Conservation (phyloP, 2,329 filamentous ascomycete genomes). For the Aciculosporium take region DNA sequence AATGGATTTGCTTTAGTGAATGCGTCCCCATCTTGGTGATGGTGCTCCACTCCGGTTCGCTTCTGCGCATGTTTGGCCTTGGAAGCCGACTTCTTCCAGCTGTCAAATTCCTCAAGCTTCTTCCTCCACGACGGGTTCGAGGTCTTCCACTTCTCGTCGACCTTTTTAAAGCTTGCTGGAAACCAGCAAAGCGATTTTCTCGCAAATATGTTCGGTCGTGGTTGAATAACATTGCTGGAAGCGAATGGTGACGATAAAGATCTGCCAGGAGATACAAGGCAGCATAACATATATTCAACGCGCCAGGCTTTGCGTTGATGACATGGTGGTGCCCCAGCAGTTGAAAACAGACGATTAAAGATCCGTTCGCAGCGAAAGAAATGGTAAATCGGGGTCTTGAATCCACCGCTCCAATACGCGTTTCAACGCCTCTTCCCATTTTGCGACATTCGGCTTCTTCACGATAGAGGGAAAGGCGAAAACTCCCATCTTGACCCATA, state of each 20-base stretch:
- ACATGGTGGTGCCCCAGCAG: neutral
- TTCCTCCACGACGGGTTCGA: conserved; percentile 44
- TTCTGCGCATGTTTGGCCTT: conserved; percentile 20
- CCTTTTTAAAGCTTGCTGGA: conserved; percentile 15
- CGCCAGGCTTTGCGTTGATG: conserved; percentile 28
- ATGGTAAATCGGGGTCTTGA: neutral
- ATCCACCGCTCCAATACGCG: neutral
- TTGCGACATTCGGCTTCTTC: neutral
- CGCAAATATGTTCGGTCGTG: conserved; percentile 55
- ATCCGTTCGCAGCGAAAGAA: neutral
- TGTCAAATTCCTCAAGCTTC: conserved; percentile 37
- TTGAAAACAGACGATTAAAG: neutral
- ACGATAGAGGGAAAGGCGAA: neutral
- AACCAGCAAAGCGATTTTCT: conserved; percentile 39
- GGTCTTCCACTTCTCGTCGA: conserved; percentile 36
- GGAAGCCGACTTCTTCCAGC: conserved; percentile 28
- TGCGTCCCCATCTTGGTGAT: neutral
- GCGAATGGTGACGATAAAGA: conserved; percentile 46
- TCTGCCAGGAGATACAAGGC: conserved; percentile 18
- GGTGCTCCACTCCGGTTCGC: neutral
- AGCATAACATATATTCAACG: conserved; percentile 31
- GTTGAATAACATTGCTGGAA: conserved; percentile 66
- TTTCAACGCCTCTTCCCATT: neutral
- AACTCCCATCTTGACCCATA: neutral
- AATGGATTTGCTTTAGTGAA: neutral